A percentile compares a stretch with the other conserved stretches of the same genome.
These are phyloP conservation scores for Phytophthora foliorum DNA, from an alignment of 352 stramenopile species.

Conservation along the genomic window DNA sequence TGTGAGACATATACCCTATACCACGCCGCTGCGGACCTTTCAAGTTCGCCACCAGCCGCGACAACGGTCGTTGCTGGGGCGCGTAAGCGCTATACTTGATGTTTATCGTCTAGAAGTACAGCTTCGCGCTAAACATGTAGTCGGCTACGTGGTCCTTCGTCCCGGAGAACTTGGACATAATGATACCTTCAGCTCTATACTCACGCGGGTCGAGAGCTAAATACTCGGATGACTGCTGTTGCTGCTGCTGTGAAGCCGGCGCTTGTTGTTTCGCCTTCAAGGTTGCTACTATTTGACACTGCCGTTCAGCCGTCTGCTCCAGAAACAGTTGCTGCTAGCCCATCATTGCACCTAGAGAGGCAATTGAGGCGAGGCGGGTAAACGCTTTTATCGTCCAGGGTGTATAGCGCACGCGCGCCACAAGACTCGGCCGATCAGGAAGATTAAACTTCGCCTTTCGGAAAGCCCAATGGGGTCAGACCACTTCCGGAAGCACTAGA, in stretches of 20 bases:
- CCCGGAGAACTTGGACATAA: slow-evolving; percentile 13
- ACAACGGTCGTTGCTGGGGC: slow-evolving; percentile 12
- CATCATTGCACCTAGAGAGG: slow-evolving; percentile 15
- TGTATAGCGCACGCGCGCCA: too few species aligned
- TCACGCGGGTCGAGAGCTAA: neutral
- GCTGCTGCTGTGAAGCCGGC: neutral
- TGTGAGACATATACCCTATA: slow-evolving; percentile 8
- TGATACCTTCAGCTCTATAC: slow-evolving; percentile 12
- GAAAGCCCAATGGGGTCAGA: too few species aligned
- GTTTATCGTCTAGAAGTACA: slow-evolving; percentile 25
- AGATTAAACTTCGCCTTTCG: too few species aligned
- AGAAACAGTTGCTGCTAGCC: slow-evolving; percentile 19
- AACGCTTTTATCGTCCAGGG: too few species aligned
- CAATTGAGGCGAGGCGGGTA: too few species aligned
- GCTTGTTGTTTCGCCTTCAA: slow-evolving; percentile 14
- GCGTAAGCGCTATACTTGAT: neutral
- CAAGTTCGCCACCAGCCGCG: slow-evolving; percentile 8
- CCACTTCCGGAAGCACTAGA: too few species aligned
- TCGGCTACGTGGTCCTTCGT: slow-evolving; percentile 17
- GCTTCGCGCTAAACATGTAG: slow-evolving; percentile 20
- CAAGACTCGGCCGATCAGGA: too few species aligned
- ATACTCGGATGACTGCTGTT: neutral
- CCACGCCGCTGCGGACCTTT: slow-evolving; percentile 6
- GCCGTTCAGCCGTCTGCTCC: slow-evolving; percentile 11
- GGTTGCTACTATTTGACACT: slow-evolving; percentile 7